phyloP scores from a whole-genome alignment of 1,284 basidiomycete genomes.

The Apiotrichum gamsii region DNA sequence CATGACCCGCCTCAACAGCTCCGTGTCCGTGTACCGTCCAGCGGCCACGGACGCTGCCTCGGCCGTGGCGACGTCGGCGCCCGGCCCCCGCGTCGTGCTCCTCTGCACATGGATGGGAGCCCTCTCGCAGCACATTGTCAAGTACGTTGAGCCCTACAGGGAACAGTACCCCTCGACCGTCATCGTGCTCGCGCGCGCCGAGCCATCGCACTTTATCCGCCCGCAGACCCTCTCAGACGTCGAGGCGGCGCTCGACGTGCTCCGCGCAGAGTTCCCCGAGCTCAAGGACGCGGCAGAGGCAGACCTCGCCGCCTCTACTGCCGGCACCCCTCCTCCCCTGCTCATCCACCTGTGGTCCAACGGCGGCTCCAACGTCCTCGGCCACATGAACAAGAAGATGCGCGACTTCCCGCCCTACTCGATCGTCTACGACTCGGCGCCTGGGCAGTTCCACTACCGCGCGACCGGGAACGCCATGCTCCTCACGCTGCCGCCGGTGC shows the following conservation, averaged over 20 bases:
- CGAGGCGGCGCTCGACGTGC: not conserved
- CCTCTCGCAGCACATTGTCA: slow-evolving; percentile 6
- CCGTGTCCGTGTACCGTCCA: slow-evolving; percentile 5
- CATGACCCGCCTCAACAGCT: not conserved
- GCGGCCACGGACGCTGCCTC: not conserved
- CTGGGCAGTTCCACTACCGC: slow-evolving; percentile 10
- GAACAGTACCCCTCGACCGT: slow-evolving; percentile 7
- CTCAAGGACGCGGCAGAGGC: too few species aligned
- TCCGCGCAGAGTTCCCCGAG: not conserved
- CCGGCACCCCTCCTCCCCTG: not conserved
- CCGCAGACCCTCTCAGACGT: not conserved
- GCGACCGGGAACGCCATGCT: slow-evolving; percentile 7
- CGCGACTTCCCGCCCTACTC: slow-evolving; percentile 6
- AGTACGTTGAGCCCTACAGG: slow-evolving; percentile 15
- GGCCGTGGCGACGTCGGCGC: not conserved
- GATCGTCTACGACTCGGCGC: slow-evolving; percentile 11
- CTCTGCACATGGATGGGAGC: slow-evolving; percentile 20
- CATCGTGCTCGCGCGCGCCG: slow-evolving; percentile 12
- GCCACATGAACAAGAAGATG: not conserved
- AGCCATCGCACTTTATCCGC: slow-evolving; percentile 6
- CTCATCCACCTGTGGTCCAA: slow-evolving; percentile 18
- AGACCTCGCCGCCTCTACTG: not conserved
- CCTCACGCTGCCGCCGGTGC: not conserved
- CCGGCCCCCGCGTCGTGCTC: slow-evolving; percentile 10
- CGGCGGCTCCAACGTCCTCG: slow-evolving; percentile 7